Evolutionary conservation across 371 early-diverging fungal genomes (phyloP).

Genomic region (Rhizopus sp.): DNA sequence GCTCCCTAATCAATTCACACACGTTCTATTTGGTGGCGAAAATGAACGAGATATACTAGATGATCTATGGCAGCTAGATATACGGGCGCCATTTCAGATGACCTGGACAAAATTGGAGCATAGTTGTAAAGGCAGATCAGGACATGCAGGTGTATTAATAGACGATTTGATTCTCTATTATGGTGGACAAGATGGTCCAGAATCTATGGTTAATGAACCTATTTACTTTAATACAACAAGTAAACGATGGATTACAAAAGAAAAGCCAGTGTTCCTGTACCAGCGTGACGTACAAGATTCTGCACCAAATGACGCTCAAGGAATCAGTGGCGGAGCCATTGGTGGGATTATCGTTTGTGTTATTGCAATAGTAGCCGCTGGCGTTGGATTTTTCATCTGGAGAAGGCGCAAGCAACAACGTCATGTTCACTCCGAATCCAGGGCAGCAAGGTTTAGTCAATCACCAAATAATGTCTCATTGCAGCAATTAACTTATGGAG

Average conservation of each 20-base stretch:
- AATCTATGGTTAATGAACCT: slow-evolving; percentile 5
- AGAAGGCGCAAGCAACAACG: slow-evolving; percentile 6
- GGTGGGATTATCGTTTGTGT: slow-evolving; percentile 43
- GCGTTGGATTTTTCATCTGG: slow-evolving; percentile 32
- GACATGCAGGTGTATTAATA: slow-evolving; percentile 14
- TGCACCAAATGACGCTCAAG: background rate
- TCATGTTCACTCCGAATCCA: slow-evolving; percentile 5
- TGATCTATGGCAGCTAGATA: slow-evolving; percentile 28
- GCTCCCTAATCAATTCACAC: background rate
- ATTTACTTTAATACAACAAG: slow-evolving; percentile 14
- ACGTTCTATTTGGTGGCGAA: slow-evolving; percentile 24
- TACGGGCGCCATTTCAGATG: slow-evolving; percentile 10
- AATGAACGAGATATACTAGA: slow-evolving; percentile 8
- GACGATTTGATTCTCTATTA: slow-evolving; percentile 15
- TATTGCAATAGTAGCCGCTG: slow-evolving; percentile 24
- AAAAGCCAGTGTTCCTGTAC: background rate
- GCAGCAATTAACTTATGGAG: background rate
- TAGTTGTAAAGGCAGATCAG: slow-evolving; percentile 12
- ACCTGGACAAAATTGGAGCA: slow-evolving; percentile 14
- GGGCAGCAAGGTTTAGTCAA: slow-evolving; percentile 31
- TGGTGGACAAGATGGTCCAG: slow-evolving; percentile 13
- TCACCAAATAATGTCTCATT: slow-evolving; percentile 16
- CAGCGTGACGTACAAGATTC: background rate
- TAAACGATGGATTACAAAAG: slow-evolving; percentile 12
- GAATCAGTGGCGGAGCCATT: slow-evolving; percentile 34